These are phyloP conservation scores for Paracamarosporium sp. DNA, from an alignment of 2,329 filamentous ascomycete species.

Conservation along the genomic window DNA sequence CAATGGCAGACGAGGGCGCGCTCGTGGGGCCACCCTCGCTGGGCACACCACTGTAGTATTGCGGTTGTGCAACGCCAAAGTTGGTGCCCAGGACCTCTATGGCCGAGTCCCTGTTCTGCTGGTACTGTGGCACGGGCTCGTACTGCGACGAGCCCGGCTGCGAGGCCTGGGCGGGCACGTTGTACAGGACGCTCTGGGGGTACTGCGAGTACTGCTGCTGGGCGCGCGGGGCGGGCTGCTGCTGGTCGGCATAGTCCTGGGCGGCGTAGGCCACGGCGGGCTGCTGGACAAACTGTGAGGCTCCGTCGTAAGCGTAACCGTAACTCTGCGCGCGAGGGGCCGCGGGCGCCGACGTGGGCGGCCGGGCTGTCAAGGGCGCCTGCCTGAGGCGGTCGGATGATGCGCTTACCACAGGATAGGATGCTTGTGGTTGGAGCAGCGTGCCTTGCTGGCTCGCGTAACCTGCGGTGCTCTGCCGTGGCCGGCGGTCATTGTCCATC, in stretches of 20 bases:
- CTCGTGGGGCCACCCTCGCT: constrained; percentile 66
- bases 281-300: constrained; percentile 57
- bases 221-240: constrained; percentile 63
- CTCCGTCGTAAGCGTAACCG: constrained; percentile 62
- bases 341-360: constrained; percentile 50
- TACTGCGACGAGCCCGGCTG: constrained; percentile 67
- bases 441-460: constrained; percentile 61
- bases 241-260: constrained; percentile 64
- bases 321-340: constrained; percentile 51
- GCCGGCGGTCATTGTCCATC: constrained; percentile 79
- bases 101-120: constrained; percentile 70
- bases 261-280: constrained; percentile 65
- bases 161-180: constrained; percentile 58
- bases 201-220: constrained; percentile 60
- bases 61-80: constrained; percentile 70
- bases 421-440: constrained; percentile 52
- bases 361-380: constrained; percentile 51
- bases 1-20: constrained; percentile 64
- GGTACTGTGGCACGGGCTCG: constrained; percentile 77
- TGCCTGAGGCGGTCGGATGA: constrained; percentile 58
- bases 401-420: constrained; percentile 53
- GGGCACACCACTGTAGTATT: constrained; percentile 70
- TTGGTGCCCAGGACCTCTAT: constrained; percentile 77
- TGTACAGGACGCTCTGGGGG: constrained; percentile 77
- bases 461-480: constrained; percentile 75